Base-by-base conservation (phyloP, 2,329 filamentous ascomycete species). In the Hypocreales sp. region DNA sequence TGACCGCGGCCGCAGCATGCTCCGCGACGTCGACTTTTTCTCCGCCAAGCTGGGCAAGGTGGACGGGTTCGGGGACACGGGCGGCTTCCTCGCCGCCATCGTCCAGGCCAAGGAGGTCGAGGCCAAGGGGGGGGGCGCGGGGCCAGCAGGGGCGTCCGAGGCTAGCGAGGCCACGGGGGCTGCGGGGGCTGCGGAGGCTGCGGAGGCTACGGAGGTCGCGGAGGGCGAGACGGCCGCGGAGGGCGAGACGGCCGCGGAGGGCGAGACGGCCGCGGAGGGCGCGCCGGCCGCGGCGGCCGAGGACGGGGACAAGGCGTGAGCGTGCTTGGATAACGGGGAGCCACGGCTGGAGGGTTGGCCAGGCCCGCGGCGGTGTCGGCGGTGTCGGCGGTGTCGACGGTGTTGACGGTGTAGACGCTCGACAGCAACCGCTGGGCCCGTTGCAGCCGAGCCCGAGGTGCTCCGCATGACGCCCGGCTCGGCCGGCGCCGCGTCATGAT, bases 31-130 rank as follows among this genome's bases (percentile, higher is more conserved):
- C 11, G 72, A 84, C 30, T 70, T 74, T 38, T 77, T 93, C 40
- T 66, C 72, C 26, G 55, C 64, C 1, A 75, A 73, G 38, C 64
- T 93, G 6, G 64, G 71, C 38, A 84, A 81, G 45, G 67, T 93
- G 21, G 77, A 90, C 28, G 83, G 81, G 2, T 81, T 82, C 32
- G 75, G 67, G 8, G 75, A 84, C 37, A 61, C 81, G 3, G 81
- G 79, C 17, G 67, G 77, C 20, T 64, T 74, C 35, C 61, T 94
- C 5, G 53, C 74, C 9, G 65, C 67, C 13, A 64, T 82, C 22
- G 61, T 79, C 29, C 67, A 67, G 31, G 56, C 61, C 9, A 86
- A 80, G 49, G 50, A 57, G 16, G 48, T 61, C 8, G 23, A 30
- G 9, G 8, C 22, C 4, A 31, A 34, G 11, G 32, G 39, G 7